Percentiles rank a stretch among this genome's conserved stretches.
phyloP scores from a whole-genome alignment of 495 filamentous ascomycete species.

The Tuber borchii region DNA sequence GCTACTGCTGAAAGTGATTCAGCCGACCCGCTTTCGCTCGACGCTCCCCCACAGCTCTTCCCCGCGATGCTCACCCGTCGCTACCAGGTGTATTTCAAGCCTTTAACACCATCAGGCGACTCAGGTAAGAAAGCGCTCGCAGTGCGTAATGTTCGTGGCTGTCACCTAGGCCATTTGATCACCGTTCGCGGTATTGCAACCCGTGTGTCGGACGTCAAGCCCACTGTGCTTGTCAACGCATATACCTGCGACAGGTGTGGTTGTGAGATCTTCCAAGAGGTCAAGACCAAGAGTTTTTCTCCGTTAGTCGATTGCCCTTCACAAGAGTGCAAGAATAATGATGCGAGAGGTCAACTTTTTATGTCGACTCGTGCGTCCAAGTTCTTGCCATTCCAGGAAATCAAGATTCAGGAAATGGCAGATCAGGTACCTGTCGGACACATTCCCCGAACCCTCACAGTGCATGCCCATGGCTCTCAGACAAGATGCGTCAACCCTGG shows the following conservation, averaged over 20 bases:
- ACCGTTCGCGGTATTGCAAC: constrained; percentile 93
- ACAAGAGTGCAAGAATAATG: constrained; percentile 78
- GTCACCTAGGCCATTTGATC: constrained; percentile 87
- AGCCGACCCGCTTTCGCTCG: constrained; percentile 43
- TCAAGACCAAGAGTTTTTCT: constrained; percentile 81
- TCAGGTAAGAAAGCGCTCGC: constrained; percentile 73
- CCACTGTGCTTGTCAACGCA: constrained; percentile 90
- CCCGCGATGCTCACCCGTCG: constrained; percentile 85
- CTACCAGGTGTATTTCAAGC: constrained; percentile 94
- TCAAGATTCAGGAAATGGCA: constrained; percentile 97
- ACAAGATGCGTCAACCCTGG: constrained; percentile 84
- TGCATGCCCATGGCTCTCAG: constrained; percentile 80
- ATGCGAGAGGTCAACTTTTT: constrained; percentile 86
- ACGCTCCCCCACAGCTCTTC: constrained; percentile 55
- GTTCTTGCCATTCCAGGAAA: constrained; percentile 94
- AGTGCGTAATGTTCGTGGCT: constrained; percentile 83
- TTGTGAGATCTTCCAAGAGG: constrained; percentile 93
- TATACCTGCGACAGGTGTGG: constrained; percentile 96
- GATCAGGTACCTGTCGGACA: constrained; percentile 97
- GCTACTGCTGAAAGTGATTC: constrained; percentile 55
- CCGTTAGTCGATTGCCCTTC: constrained; percentile 82
- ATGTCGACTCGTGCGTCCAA: constrained; percentile 91
- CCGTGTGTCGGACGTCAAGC: constrained; percentile 94
- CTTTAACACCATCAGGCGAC: constrained; percentile 63
- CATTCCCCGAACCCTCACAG: constrained; percentile 81